Evolutionary conservation across 805 yeast species (phyloP), one percentile per base, ranked within the genome.

Genomic region (Metschnikowia henanensis): DNA sequence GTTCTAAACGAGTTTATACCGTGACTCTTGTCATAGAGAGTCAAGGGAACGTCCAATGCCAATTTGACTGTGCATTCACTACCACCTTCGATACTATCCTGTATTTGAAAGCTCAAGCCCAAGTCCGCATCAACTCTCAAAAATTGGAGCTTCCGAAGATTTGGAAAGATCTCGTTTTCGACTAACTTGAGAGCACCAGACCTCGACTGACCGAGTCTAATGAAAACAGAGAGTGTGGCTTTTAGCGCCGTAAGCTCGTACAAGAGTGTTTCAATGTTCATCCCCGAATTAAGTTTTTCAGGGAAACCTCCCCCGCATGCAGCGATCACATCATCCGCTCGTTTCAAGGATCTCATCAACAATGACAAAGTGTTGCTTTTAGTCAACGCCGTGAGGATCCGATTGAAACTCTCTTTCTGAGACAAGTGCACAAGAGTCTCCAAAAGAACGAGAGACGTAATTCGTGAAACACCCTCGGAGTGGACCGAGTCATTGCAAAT

Each of bases 181-280:
- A 90, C 64, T 41, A 92, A 67, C 43, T 82, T 84, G 38, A 79
- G 78, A 0, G 97, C 90, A 3, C 99, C 98, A 7, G 61, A 58
- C 49, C 87, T 79, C 0, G 86, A 79, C 57, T 85, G 88, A 0
- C 95, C 88, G 10, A 92, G 75, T 51, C 94, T 76, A 1, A 83
- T 73, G 48, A 92, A 66, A 37, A 91, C 75, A 45, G 82, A 81
- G 32, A 88, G 60, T 0, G 85, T 79, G 0, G 92, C 75, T 53
- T 84, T 86, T 66, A 84, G 85, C 1, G 87, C 83, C 0, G 94
- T 85, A 21, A 87, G 62, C 55, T 89, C 96, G 60, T 84, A 84
- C 1, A 87, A 61, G 20, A 85, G 63, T 3, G 79, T 65, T 45
- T 81, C 81, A 38, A 80, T 53, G 13, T 78, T 70, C 8, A 77